These are phyloP conservation scores for Ceriops decandra DNA, from an alignment of 345 rosid genomes.

Conservation along the genomic window DNA sequence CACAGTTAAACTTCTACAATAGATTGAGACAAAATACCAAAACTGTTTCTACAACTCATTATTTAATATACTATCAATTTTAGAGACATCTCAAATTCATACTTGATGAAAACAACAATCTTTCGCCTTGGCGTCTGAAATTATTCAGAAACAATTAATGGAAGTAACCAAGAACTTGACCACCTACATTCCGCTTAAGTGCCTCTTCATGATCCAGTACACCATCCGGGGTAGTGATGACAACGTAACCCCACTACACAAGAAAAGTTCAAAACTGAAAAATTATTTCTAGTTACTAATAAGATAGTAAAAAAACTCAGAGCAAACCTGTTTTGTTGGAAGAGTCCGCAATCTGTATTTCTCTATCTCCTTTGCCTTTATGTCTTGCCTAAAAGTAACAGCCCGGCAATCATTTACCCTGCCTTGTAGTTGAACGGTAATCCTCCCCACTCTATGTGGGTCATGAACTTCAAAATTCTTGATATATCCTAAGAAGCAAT, in stretches of 20 bases:
- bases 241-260: constrained; percentile 90
- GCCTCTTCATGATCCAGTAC: constrained; percentile 97
- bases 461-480: constrained; percentile 68
- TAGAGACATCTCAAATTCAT: too few species aligned
- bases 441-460: constrained; percentile 85
- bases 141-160: constrained; percentile 38
- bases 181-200: constrained; percentile 65
- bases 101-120: too few species aligned
- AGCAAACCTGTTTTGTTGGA: constrained; percentile 80
- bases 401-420: constrained; percentile 82
- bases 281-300: too few species aligned
- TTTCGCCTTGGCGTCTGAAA: not conserved
- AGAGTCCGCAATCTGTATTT: constrained; percentile 58
- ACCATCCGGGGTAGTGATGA: constrained; percentile 85
- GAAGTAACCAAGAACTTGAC: constrained; percentile 89
- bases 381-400: constrained; percentile 81
- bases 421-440: constrained; percentile 82
- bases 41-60: too few species aligned
- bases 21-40: too few species aligned
- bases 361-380: constrained; percentile 70
- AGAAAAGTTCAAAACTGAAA: not conserved
- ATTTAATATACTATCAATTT: too few species aligned
- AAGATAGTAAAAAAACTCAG: not conserved
- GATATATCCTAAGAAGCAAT: constrained; percentile 56
- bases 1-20: too few species aligned